phyloP scores from a whole-genome alignment of 176 grass and related monocot species.

The Stipa capillata region DNA sequence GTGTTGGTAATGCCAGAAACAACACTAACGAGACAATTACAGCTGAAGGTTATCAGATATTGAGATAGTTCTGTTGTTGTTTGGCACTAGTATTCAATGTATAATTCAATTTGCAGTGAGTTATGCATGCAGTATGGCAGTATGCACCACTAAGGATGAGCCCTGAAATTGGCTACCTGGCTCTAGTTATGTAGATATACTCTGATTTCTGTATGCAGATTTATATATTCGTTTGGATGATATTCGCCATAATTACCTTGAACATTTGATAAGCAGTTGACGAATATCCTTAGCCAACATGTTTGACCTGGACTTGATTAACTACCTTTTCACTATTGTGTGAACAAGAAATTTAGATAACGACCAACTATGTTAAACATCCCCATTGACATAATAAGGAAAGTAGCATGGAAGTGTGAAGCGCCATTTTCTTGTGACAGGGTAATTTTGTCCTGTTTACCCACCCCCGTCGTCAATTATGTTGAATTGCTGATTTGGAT shows the following conservation, averaged over 20 bases:
- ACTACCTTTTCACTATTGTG: not conserved
- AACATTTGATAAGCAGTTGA: slow-evolving; percentile 1
- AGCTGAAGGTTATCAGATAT: not conserved
- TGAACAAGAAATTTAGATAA: not conserved
- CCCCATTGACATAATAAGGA: slow-evolving; percentile 3
- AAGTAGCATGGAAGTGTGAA: not conserved
- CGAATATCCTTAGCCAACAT: not conserved
- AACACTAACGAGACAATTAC: not conserved
- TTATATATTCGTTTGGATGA: not conserved
- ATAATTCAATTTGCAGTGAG: not conserved
- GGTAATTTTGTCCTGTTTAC: not conserved
- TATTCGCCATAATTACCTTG: not conserved
- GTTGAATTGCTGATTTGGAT: not conserved
- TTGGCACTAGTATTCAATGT: not conserved
- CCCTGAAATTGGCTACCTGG: not conserved
- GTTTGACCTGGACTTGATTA: not conserved
- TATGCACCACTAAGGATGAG: not conserved
- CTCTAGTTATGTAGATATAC: not conserved
- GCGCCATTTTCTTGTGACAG: not conserved
- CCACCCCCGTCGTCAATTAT: not conserved
- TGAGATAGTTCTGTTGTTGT: not conserved
- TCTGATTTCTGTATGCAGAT: not conserved
- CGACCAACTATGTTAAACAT: not conserved
- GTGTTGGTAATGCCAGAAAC: not conserved
- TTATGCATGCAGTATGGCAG: not conserved